Evolutionary conservation across 1,284 basidiomycete species (phyloP), one percentile per base, ranked within the genome.

Genomic region (Ceratobasidium theobromae): DNA sequence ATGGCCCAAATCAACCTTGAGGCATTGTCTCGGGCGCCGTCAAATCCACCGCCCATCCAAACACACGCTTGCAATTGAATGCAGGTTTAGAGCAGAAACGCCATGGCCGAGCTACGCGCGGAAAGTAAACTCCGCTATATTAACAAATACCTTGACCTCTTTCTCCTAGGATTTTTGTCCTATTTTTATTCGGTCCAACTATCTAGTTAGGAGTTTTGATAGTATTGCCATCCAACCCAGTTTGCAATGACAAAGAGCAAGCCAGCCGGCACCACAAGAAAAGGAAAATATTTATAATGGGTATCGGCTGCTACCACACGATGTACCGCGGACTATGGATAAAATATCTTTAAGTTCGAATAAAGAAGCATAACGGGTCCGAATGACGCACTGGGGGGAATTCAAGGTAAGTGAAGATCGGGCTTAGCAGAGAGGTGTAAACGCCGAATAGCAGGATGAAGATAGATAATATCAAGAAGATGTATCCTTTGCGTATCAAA

Each of bases 191-290:
- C 40, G 35, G 8, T 38, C 16, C 8, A n/a, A 43, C 40, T 43
- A 54, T 33, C 11, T n/a, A 41, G 21, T 81, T 74, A 89, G 6
- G 92, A 91, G 75, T 93, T 93, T 49, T 88, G 85, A 75, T 92
- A 96, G 76, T 92, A 95, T 75, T 95, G 91, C 93, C 93, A 96
- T 49, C 93, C 93, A 40, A 94, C 91, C 95, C 95, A 98, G 73
- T 97, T 97, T 45, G 93, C 91, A 73, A 98, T 97, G 57, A 93
- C 89, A 75, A 93, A 95, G 77, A 92, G 94, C 33, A 88, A 81
- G 14, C 81, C 85, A 16, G 88, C 88, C 23, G 95, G 93, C 53
- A 97, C 81, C 52, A 95, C 80, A 45, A 96, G 77, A 12, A 94
- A 77, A 12, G 80, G 73, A 70, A 95, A 85, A 77, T 95, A 96